Percentiles rank a stretch among this genome's conserved stretches.
phyloP scores from a whole-genome alignment of 108 stramenopile genomes.

The Fragilaria crotonensis region DNA sequence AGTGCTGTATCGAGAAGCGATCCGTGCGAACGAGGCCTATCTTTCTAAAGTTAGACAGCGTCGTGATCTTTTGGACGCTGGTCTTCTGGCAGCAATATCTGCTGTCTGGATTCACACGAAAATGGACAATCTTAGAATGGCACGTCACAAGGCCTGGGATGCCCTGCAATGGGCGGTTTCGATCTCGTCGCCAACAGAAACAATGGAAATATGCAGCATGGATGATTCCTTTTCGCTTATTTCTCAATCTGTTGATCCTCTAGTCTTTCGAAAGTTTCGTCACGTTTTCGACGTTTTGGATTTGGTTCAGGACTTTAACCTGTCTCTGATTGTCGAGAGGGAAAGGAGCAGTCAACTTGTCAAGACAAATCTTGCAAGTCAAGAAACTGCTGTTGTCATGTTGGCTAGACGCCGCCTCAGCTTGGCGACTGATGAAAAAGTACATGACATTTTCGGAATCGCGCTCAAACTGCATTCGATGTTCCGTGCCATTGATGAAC shows the following conservation, averaged over 20 bases:
- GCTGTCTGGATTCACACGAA: slow-evolving; percentile 1
- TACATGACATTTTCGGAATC: not conserved
- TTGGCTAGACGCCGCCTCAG: not conserved
- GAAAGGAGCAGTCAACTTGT: not conserved
- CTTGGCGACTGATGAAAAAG: not conserved
- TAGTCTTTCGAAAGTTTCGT: not conserved
- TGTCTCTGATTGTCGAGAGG: not conserved
- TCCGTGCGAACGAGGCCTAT: not conserved
- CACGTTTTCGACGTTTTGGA: not conserved
- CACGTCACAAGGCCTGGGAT: not conserved
- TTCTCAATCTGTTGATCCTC: not conserved
- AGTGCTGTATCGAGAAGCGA: not conserved
- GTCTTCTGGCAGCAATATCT: not conserved
- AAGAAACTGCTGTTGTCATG: not conserved
- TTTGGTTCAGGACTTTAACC: not conserved
- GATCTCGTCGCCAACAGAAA: not conserved
- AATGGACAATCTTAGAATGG: slow-evolving; percentile 1
- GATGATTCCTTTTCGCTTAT: not conserved
- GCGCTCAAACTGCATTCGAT: not conserved
- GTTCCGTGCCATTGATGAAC: not conserved
- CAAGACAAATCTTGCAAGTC: not conserved
- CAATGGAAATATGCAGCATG: not conserved
- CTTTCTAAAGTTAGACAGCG: not conserved
- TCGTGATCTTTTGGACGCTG: not conserved
- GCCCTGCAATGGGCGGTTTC: not conserved